phyloP scores from a whole-genome alignment of 1,284 basidiomycete species.

The Boletellus sp. region DNA sequence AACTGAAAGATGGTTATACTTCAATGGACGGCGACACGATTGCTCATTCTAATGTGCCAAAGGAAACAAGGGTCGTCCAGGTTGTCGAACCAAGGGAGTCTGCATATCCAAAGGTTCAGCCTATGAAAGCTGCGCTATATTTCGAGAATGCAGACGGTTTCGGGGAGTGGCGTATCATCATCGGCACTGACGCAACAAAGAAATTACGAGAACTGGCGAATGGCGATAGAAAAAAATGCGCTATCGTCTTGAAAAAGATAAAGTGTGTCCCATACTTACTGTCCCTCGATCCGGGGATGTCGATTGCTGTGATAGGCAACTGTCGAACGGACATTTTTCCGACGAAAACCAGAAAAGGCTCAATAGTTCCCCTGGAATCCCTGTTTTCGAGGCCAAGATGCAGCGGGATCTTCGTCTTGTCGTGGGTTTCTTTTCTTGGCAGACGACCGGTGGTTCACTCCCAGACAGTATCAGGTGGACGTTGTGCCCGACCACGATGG shows the following conservation, averaged over 20 bases:
- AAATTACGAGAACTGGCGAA: neutral
- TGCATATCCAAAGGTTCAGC: neutral
- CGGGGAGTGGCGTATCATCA: neutral
- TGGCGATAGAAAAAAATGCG: neutral
- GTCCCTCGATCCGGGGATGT: neutral
- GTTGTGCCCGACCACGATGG: slow-evolving; percentile 50
- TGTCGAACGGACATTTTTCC: slow-evolving; percentile 66
- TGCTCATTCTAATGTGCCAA: neutral
- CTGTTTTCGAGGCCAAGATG: slow-evolving; percentile 70
- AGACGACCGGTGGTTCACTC: neutral
- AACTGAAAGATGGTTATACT: slow-evolving; percentile 3
- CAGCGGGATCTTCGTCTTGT: slow-evolving; percentile 57
- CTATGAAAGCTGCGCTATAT: neutral
- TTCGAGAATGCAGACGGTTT: neutral
- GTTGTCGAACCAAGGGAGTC: neutral
- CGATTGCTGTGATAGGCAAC: slow-evolving; percentile 41
- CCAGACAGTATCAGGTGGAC: slow-evolving; percentile 59
- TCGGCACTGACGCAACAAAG: neutral
- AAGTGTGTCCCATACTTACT: neutral
- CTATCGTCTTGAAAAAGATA: neutral
- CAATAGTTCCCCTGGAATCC: slow-evolving; percentile 45
- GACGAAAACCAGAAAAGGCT: slow-evolving; percentile 66
- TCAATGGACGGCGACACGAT: neutral
- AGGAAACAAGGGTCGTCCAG: neutral
- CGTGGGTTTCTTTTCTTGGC: slow-evolving; percentile 36